Percentiles rank a stretch among this genome's conserved stretches.
Evolutionary conservation across 2,329 filamentous ascomycete species (phyloP).

Genomic region (Herpotrichia juniperi): DNA sequence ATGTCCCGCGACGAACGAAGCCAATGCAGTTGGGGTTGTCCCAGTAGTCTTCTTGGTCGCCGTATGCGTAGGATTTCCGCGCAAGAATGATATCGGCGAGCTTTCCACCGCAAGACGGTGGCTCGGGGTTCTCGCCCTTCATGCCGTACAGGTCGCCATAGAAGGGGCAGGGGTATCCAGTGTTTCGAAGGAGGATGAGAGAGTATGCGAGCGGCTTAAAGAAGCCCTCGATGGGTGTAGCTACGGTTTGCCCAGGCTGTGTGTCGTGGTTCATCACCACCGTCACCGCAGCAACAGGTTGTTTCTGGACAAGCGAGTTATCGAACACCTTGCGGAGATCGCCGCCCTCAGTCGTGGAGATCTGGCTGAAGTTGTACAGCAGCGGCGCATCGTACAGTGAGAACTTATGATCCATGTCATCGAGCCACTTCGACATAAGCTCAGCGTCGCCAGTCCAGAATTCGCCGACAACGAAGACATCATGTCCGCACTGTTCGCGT

Average conservation of each 20-base stretch:
- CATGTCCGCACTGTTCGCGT: slow-evolving; percentile 52
- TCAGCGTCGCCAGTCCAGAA: slow-evolving; percentile 68
- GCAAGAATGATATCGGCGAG: slow-evolving; percentile 66
- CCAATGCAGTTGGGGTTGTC: slow-evolving; percentile 66
- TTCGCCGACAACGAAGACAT: slow-evolving; percentile 71
- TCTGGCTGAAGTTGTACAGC: slow-evolving; percentile 68
- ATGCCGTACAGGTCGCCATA: slow-evolving; percentile 74
- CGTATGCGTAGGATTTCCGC: slow-evolving; percentile 71
- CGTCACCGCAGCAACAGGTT: slow-evolving; percentile 66
- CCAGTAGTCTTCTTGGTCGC: slow-evolving; percentile 68
- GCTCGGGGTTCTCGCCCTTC: slow-evolving; percentile 58
- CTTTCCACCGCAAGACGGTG: slow-evolving; percentile 57
- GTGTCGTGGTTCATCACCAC: slow-evolving; percentile 78
- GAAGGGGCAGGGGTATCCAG: slow-evolving; percentile 71
- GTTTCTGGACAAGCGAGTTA: slow-evolving; percentile 60
- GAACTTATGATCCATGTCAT: slow-evolving; percentile 61
- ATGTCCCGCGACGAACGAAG: slow-evolving; percentile 61
- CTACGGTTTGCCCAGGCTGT: slow-evolving; percentile 67
- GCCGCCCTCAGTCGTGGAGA: slow-evolving; percentile 61
- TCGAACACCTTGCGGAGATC: slow-evolving; percentile 71
- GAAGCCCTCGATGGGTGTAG: slow-evolving; percentile 66
- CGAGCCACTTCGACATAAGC: slow-evolving; percentile 63
- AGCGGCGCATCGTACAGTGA: slow-evolving; percentile 71
- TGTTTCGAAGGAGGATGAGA: slow-evolving; percentile 69
- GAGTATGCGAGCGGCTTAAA: slow-evolving; percentile 77